A percentile compares a stretch with the other conserved stretches of the same genome.
These are phyloP conservation scores for Cyclocybe cylindracea DNA, from an alignment of 768 basidiomycete genomes.

Conservation along the genomic window DNA sequence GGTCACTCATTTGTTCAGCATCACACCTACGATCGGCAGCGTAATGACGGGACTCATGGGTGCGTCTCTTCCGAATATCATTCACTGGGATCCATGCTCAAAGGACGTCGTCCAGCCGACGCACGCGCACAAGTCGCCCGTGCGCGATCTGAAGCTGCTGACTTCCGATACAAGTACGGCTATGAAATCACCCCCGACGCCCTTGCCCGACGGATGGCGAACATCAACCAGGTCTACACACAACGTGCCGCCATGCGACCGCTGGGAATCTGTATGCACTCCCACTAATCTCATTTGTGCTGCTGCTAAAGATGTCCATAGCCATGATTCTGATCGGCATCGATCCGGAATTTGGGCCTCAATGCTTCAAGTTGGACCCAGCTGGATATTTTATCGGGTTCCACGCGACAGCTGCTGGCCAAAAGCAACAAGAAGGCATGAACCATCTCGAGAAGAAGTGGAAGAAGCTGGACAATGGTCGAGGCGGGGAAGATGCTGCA, in stretches of 20 bases:
- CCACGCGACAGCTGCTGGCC: slow-evolving; percentile 94
- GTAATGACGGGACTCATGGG: slow-evolving; percentile 98
- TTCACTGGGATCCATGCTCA: slow-evolving; percentile 1
- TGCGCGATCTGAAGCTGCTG: slow-evolving; percentile 86
- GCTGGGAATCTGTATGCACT: slow-evolving; percentile 81
- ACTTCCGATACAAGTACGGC: slow-evolving; percentile 95
- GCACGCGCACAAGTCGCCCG: slow-evolving; percentile 86
- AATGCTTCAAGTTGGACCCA: slow-evolving; percentile 97
- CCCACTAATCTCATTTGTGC: background rate
- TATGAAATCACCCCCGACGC: slow-evolving; percentile 98
- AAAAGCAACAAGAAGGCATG: slow-evolving; percentile 98
- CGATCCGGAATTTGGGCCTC: slow-evolving; percentile 91
- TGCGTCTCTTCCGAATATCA: slow-evolving; percentile 31
- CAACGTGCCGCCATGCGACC: slow-evolving; percentile 98
- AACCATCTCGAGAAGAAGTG: slow-evolving; percentile 98
- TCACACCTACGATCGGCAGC: slow-evolving; percentile 95
- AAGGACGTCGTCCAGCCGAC: slow-evolving; percentile 61
- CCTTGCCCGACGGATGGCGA: slow-evolving; percentile 91
- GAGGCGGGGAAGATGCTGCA: slow-evolving; percentile 77
- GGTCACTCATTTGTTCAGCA: slow-evolving; percentile 93
- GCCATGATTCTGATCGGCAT: slow-evolving; percentile 96
- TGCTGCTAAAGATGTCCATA: slow-evolving; percentile 27
- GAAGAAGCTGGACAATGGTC: slow-evolving; percentile 87
- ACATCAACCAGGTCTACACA: slow-evolving; percentile 99
- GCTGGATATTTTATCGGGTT: slow-evolving; percentile 99